Percentiles rank a stretch among this genome's conserved stretches.
These are phyloP conservation scores for Flaveria floridana DNA, from an alignment of 140 eudicot genomes.

Conservation along the genomic window DNA sequence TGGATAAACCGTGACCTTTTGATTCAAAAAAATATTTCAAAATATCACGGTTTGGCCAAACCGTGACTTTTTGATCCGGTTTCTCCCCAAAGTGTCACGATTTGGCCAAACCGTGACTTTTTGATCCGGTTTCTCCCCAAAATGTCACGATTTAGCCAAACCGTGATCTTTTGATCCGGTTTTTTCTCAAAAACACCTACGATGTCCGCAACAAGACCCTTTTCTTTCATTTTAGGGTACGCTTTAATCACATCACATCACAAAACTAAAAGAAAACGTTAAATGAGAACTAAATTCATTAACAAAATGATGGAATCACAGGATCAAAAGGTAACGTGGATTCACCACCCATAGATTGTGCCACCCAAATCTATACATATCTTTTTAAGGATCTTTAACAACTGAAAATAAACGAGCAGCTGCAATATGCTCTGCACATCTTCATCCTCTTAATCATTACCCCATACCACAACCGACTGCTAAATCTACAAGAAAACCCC, in stretches of 20 bases:
- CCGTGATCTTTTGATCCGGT: too few species aligned
- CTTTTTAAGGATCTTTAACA: conserved; percentile 34
- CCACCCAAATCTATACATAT: conserved; percentile 28
- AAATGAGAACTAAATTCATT: background rate
- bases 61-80: too few species aligned
- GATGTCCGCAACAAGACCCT: too few species aligned
- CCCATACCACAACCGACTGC: conserved; percentile 6
- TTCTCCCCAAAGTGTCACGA: too few species aligned
- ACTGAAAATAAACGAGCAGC: conserved; percentile 37
- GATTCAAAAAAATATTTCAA: too few species aligned
- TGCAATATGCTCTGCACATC: conserved; percentile 37
- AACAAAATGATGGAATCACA: background rate
- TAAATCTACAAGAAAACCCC: conserved; percentile 23
- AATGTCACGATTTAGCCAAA: too few species aligned
- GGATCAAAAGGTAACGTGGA: conserved; percentile 10
- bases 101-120: too few species aligned
- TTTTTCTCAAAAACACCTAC: too few species aligned
- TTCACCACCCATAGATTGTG: conserved; percentile 23
- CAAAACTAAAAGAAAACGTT: background rate
- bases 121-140: too few species aligned
- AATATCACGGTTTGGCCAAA: too few species aligned
- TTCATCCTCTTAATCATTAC: conserved; percentile 22
- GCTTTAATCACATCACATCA: background rate
- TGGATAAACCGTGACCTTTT: too few species aligned
- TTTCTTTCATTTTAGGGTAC: background rate